These are phyloP conservation scores for Arthrobotrys sphaeroides DNA, from an alignment of 2,329 filamentous ascomycete genomes.

Conservation along the genomic window DNA sequence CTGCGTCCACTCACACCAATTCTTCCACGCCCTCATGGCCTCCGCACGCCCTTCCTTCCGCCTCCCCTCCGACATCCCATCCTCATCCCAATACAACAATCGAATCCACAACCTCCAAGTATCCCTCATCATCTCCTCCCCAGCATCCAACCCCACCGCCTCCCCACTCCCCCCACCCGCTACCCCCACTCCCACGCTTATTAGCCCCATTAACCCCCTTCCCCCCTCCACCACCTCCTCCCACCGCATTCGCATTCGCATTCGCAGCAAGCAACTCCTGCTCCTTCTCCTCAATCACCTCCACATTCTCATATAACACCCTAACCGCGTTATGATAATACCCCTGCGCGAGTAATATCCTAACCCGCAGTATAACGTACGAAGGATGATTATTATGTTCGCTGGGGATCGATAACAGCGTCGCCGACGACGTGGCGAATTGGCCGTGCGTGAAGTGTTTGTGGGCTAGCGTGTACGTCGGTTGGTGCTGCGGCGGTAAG, in stretches of 20 bases:
- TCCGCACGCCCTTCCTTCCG: conserved; percentile 22
- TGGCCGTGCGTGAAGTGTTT: conserved; percentile 48
- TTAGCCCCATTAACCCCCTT: not conserved
- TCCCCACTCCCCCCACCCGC: not conserved
- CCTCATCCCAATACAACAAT: conserved; percentile 49
- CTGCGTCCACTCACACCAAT: conserved; percentile 49
- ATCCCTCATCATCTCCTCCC: conserved; percentile 52
- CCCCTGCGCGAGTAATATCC: conserved; percentile 42
- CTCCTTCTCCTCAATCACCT: conserved; percentile 40
- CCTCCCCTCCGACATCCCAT: conserved; percentile 31
- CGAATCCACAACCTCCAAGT: conserved; percentile 46
- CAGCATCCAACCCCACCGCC: conserved; percentile 23
- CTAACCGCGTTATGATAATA: conserved; percentile 47
- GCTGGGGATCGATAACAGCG: conserved; percentile 40
- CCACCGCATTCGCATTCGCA: not conserved
- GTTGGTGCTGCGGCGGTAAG: conserved; percentile 39
- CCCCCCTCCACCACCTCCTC: not conserved
- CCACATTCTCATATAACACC: conserved; percentile 42
- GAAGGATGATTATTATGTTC: conserved; percentile 44
- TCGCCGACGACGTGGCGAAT: conserved; percentile 47
- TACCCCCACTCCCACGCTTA: not conserved
- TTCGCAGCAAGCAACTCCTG: conserved; percentile 3
- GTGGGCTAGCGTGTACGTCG: conserved; percentile 27
- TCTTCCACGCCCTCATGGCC: conserved; percentile 43
- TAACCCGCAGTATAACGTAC: conserved; percentile 41